Percentiles rank a stretch among this genome's conserved stretches.
These are phyloP conservation scores for Fusarium staphyleae DNA, from an alignment of 2,329 filamentous ascomycete genomes.

Conservation along the genomic window DNA sequence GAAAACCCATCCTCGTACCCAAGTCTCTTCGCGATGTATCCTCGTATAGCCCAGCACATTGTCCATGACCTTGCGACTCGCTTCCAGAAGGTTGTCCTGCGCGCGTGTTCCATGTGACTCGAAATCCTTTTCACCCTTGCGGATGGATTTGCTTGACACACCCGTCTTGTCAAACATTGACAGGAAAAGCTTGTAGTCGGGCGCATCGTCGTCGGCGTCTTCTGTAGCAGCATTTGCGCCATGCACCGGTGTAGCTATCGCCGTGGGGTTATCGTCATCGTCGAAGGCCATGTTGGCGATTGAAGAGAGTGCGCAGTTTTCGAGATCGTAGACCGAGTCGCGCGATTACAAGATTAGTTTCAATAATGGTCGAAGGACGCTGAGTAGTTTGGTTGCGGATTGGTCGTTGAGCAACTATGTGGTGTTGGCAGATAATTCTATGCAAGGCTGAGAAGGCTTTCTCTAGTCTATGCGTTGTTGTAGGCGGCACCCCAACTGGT, in stretches of 20 bases:
- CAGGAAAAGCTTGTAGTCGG: constrained; percentile 82
- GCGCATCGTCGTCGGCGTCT: constrained; percentile 77
- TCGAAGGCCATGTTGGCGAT: constrained; percentile 51
- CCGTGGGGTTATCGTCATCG: constrained; percentile 52
- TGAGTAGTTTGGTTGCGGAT: background rate
- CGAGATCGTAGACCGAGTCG: background rate
- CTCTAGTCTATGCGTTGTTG: no score
- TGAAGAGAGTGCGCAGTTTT: background rate
- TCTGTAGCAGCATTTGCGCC: constrained; percentile 51
- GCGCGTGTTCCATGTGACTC: constrained; percentile 88
- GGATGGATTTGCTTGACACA: constrained; percentile 71
- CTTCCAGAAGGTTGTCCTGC: constrained; percentile 79
- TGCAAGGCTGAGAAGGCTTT: constrained; percentile 34
- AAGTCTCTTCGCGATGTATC: constrained; percentile 72
- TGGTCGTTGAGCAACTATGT: constrained; percentile 1
- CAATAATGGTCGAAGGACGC: background rate
- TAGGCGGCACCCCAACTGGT: no score
- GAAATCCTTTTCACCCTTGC: constrained; percentile 96
- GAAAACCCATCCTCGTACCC: constrained; percentile 76
- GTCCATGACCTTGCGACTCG: constrained; percentile 87
- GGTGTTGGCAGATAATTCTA: constrained; percentile 26
- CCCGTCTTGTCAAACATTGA: constrained; percentile 60
- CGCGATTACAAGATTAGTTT: background rate
- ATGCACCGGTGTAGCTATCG: constrained; percentile 24
- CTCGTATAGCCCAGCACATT: constrained; percentile 81